Evolutionary conservation across 116 monocot genomes (phyloP).

Genomic region (Posidonia oceanica): DNA sequence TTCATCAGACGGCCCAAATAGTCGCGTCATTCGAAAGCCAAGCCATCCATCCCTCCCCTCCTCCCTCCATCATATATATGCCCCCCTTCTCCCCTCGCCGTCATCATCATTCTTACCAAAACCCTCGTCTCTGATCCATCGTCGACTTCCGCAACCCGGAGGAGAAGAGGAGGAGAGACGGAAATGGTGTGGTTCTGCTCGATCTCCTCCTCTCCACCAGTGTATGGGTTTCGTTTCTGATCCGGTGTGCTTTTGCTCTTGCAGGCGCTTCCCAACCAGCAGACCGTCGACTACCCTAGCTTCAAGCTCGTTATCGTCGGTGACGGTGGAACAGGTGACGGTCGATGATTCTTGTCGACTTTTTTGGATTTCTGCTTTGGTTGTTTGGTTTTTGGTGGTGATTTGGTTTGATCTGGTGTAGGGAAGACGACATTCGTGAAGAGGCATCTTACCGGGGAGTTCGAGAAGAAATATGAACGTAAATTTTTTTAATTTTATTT

Average conservation of each 20-base stretch:
- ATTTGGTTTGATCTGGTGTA: conserved; percentile 10
- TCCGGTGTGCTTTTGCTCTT: not conserved
- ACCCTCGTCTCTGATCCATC: not conserved
- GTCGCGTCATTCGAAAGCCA: conserved; percentile 12
- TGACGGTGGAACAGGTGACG: conserved; percentile 44
- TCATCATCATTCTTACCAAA: not conserved
- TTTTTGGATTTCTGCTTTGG: not conserved
- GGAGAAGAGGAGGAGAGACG: not conserved
- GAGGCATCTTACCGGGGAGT: conserved; percentile 71
- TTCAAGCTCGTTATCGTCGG: conserved; percentile 55
- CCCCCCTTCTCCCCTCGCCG: not conserved
- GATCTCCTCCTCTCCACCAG: too few species aligned
- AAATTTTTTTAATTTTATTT: conserved; percentile 1
- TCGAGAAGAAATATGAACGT: conserved; percentile 84
- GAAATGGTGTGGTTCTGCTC: not conserved
- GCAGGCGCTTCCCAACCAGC: conserved; percentile 44
- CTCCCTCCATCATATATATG: not conserved
- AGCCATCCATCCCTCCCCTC: not conserved
- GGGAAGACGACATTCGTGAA: conserved; percentile 81
- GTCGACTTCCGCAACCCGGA: not conserved
- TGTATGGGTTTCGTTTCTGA: not conserved
- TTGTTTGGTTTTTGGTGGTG: not conserved
- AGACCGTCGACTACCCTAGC: conserved; percentile 44
- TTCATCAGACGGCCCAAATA: conserved; percentile 5
- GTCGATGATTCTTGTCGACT: not conserved